Evolutionary conservation across 1,139 yeast species (phyloP).

Genomic region (Suhomyces taliae): DNA sequence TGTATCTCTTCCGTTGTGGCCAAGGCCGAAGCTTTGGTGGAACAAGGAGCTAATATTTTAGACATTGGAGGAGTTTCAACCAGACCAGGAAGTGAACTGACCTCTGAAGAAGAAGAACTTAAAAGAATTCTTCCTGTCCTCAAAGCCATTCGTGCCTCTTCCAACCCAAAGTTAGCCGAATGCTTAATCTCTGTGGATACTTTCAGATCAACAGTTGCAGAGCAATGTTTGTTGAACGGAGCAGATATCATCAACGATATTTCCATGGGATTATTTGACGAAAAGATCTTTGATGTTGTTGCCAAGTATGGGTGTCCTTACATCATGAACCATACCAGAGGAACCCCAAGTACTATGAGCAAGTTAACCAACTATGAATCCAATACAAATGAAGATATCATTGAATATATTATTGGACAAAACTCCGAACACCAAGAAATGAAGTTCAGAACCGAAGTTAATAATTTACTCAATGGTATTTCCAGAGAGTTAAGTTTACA

Average conservation of each 20-base stretch:
- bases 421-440: conserved; percentile 26
- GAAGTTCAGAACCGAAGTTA: conserved; percentile 27
- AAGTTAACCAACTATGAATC: conserved; percentile 54
- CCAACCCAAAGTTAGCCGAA: conserved; percentile 33
- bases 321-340: conserved; percentile 82
- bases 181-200: conserved; percentile 80
- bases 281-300: conserved; percentile 61
- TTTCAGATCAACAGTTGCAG: conserved; percentile 74
- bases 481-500: conserved; percentile 64
- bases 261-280: conserved; percentile 77
- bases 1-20: conserved; percentile 33
- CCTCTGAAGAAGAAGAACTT: conserved; percentile 59
- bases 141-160: conserved; percentile 52
- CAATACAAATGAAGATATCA: conserved; percentile 38
- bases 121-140: conserved; percentile 70
- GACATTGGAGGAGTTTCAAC: conserved; percentile 96
- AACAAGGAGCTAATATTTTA: conserved; percentile 63
- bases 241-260: conserved; percentile 93
- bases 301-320: conserved; percentile 75
- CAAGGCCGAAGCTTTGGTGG: conserved; percentile 46
- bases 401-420: conserved; percentile 39
- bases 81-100: conserved; percentile 72
- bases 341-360: conserved; percentile 75
- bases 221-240: conserved; percentile 65
- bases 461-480: conserved; percentile 45